phyloP scores from a whole-genome alignment of 2,329 filamentous ascomycete species.

The Raffaelea ambrosiae region DNA sequence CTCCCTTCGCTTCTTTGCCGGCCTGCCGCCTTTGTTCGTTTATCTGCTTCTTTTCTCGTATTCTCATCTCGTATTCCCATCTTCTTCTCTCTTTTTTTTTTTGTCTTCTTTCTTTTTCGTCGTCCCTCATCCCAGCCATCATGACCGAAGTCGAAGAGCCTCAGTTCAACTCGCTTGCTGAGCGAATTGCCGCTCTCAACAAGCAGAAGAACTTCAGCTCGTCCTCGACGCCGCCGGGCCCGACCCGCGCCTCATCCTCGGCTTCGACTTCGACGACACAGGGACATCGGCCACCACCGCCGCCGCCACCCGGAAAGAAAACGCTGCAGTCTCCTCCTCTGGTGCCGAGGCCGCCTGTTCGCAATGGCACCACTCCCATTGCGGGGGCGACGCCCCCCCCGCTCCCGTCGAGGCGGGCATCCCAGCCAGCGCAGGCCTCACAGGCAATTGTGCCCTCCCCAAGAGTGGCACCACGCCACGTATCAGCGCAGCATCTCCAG shows the following conservation, averaged over 20 bases:
- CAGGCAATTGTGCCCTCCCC: constrained; percentile 32
- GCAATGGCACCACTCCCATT: background rate
- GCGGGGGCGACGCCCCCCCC: constrained; percentile 20
- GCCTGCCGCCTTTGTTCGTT: no score
- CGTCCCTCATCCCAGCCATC: background rate
- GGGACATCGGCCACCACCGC: constrained; percentile 4
- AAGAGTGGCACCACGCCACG: constrained; percentile 40
- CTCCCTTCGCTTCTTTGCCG: no score
- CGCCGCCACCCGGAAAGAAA: constrained; percentile 10
- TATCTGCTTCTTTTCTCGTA: background rate
- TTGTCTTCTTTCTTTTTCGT: background rate
- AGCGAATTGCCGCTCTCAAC: constrained; percentile 57
- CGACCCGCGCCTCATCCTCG: constrained; percentile 17
- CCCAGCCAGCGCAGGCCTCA: constrained; percentile 23
- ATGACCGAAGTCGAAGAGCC: constrained; percentile 58
- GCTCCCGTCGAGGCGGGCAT: constrained; percentile 15
- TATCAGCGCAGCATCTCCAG: constrained; percentile 33
- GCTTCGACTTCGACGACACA: background rate
- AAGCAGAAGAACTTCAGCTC: constrained; percentile 46
- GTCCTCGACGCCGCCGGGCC: background rate
- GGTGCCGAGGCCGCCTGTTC: background rate
- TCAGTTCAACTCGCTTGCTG: constrained; percentile 50
- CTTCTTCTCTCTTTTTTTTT: background rate
- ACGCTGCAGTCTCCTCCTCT: background rate
- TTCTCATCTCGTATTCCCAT: background rate